Evolutionary conservation across 352 stramenopile genomes (phyloP), one percentile per base, ranked within the genome.

Genomic region (Phytophthora megakarya): DNA sequence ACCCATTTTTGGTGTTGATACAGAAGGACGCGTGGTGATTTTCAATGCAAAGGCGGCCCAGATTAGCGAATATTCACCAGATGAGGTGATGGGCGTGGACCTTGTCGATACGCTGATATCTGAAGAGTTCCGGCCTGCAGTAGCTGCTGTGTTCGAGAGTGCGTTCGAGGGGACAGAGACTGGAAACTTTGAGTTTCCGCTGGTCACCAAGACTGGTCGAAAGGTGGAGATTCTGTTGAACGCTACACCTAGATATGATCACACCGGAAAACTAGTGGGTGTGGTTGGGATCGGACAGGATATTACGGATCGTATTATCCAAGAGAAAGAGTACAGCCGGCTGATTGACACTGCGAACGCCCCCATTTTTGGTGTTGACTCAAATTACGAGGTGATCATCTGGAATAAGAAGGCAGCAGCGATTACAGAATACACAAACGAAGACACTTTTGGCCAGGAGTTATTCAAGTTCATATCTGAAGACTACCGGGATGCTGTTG

Each of bases 361-460:
- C 6, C 80, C 81, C 10, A 88, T 90, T 37, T 88, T 90, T 40
- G 80, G 80, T 26, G 66, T 90, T 21, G 73, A 97, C 61, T 68
- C 46, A 22, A 67, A 87, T 22, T 87, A 76, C 21, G 39, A 76
- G 15, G 78, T 92, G 33, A 90, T 88, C 37, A 90, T 89, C 28
- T 97, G 91, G 91, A 97, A 97, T 53, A 86, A 96, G 39, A 95
- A 93, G 55, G 89, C 82, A 9, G 76, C 80, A 3, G 87, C 76
- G 10, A 84, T 88, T 28, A 96, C 87, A 18, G 86, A 93, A 25
- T 97, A 93, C 69, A 77, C 73, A 25, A 88, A 88, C 33, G 70
- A 94, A 59, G 89, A 97, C 67, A 86, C 86, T 3, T 87, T 96
- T 45, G 89, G 79, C 18, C 54, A 83, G 37, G 55, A 83, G 8